Evolutionary conservation across 2,329 filamentous ascomycete species (phyloP).

Genomic region (Leptographium lundbergii): DNA sequence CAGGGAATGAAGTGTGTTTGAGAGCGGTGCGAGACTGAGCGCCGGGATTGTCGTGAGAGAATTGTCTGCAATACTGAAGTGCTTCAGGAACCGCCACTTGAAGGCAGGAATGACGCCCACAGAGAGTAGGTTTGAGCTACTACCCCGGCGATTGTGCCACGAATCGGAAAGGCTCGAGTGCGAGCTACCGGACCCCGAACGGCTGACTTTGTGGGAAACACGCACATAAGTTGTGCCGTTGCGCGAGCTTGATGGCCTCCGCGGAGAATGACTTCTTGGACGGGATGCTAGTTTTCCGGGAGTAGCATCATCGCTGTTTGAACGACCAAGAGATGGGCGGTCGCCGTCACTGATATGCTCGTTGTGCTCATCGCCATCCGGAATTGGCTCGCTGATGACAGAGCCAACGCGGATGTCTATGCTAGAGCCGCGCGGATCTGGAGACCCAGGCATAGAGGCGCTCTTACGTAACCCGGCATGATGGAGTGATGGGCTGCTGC

Average conservation of each 20-base stretch:
- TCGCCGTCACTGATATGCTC: conserved; percentile 22
- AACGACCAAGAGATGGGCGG: conserved; percentile 31
- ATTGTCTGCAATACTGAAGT: conserved; percentile 87
- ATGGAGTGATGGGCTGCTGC: conserved; percentile 52
- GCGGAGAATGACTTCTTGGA: conserved; percentile 70
- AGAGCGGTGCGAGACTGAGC: conserved; percentile 65
- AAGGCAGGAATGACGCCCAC: conserved; percentile 63
- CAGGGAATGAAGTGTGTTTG: conserved; percentile 79
- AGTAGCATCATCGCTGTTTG: conserved; percentile 32
- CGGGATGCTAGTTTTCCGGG: conserved; percentile 30
- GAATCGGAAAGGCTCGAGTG: conserved; percentile 64
- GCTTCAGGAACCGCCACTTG: conserved; percentile 91
- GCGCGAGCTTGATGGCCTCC: conserved; percentile 62
- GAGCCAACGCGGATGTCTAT: conserved; percentile 47
- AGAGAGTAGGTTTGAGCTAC: conserved; percentile 64
- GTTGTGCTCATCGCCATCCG: conserved; percentile 25
- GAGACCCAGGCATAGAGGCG: conserved; percentile 54
- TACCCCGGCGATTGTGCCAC: conserved; percentile 53
- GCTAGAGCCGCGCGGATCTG: conserved; percentile 33
- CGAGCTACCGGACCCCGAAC: conserved; percentile 86
- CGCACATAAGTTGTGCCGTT: conserved; percentile 53
- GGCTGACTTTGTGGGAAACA: conserved; percentile 60
- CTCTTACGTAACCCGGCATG: conserved; percentile 57
- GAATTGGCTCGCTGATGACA: conserved; percentile 35
- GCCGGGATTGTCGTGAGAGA: conserved; percentile 68